phyloP scores from a whole-genome alignment of 2,329 filamentous ascomycete genomes.

The Trichoderma breve region DNA sequence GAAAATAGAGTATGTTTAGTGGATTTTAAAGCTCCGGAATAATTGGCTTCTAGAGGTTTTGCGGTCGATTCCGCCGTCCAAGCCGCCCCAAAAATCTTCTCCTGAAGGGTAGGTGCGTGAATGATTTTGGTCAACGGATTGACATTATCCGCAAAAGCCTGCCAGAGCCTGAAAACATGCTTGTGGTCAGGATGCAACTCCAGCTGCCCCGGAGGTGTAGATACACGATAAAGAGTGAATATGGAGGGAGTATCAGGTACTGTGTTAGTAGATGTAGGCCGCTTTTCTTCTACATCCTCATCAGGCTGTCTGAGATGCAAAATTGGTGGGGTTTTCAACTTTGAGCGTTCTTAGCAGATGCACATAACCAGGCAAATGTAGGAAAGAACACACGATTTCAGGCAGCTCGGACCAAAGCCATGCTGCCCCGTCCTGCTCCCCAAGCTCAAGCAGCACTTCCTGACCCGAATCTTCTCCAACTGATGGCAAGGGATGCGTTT shows the following conservation, averaged over 20 bases:
- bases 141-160: constrained; percentile 69
- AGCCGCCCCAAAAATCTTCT: constrained; percentile 61
- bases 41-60: constrained; percentile 54
- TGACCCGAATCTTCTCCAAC: neutral
- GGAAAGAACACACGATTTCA: neutral
- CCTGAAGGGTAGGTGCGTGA: constrained; percentile 68
- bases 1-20: no score
- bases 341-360: neutral
- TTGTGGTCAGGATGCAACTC: constrained; percentile 60
- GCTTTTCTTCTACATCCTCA: neutral
- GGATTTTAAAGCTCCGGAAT: no score
- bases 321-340: constrained; percentile 4
- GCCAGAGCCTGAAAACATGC: constrained; percentile 71
- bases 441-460: neutral
- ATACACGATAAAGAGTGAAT: neutral
- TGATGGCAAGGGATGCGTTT: neutral
- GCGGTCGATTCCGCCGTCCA: constrained; percentile 54
- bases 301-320: neutral
- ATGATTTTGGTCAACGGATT: constrained; percentile 72
- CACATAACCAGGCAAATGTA: neutral
- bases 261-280: neutral
- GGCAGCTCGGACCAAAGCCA: neutral
- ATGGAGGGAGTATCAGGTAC: neutral
- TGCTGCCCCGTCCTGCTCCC: neutral
- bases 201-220: neutral